Base-by-base conservation (phyloP, 2,329 filamentous ascomycete genomes). In the Colletotrichum tropicicola region DNA sequence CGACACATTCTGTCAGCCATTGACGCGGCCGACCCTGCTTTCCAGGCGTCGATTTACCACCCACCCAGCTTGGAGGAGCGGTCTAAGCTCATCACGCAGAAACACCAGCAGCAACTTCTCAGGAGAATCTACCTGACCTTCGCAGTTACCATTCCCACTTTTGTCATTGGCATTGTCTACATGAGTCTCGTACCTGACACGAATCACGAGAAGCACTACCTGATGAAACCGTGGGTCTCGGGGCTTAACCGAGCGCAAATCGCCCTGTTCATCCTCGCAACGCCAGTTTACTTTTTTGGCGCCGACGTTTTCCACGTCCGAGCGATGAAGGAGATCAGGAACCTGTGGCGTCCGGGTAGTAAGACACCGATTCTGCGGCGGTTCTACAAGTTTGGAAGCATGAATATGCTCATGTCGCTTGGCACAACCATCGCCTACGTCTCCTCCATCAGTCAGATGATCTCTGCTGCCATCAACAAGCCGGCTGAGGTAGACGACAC, bases 341-440 rank as follows among this genome's bases (percentile, higher is more conserved):
- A 89, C 0, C 82, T 97, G 68, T 98, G 94, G 94, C 86, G 91
- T 21, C 88, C 82, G 3, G 87, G 89, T 27, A 97, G 93, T 73
- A 87, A 85, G 37, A 90, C 90, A 1, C 92, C 93, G 0, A 75
- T 97, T 4, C 71, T 92, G 15, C 87, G 91, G 70, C 85, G 94
- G 13, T 94, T 98, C 73, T 93, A 94, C 75, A 89, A 92, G n/a
- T 98, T 98, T 72, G 94, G 94, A 8, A 97, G 94, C 80, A 98
- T 98, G 94, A 97, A 97, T 74, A 91, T 97, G 81, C 85, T 98
- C 65, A 94, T 98, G 78, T 96, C 92, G 7, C 84, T 97, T 2
- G 94, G 94, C 6, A 97, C 94, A 0, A 91, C 89, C 2, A 93
- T 98, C 65, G 94, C 94, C 2, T 97, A 97, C 75, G 82, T 97